Base-by-base conservation (phyloP, 441 rosid species). In the Adansonia grandidieri region DNA sequence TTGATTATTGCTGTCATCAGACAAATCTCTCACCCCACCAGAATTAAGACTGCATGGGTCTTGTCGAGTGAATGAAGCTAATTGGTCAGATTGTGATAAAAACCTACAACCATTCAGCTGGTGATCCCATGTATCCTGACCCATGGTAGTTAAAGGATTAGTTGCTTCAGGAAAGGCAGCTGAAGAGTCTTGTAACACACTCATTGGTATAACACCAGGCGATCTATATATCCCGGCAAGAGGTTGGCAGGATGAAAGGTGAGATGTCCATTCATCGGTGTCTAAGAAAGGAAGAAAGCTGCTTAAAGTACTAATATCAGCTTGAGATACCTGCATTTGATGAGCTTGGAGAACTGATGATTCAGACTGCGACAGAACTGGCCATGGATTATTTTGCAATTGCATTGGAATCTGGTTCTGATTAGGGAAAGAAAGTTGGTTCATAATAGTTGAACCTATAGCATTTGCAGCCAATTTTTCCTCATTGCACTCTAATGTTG, bases 81-180 rank as follows among this genome's bases (percentile, higher is more conserved):
- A 83, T 64, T 89, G 95, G 80, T 84, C 89, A 4, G 80, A 77
- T 69, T 86, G 88, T 62, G 89, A 79, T 57, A 81, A 73, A 77
- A 84, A 84, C 81, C 88, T 89, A 13, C 84, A 77, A 80, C 88
- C 86, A 77, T 77, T 89, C 69, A 87, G 79, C 77, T 87, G 95
- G 67, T 82, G 91, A 82, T 94, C 96, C 99, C 97, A 96, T 77
- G 88, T 65, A 58, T 93, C 94, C 40, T 88, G 94, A 84, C 83
- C 87, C 58, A 84, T 63, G 6, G 81, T 54, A 77, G 92, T 86
- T 40, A 88, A 40, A 17, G 91, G 87, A 73, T 87, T 90, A 24
- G 85, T 83, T 47, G 87, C 82, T 69, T 92, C 92, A 0, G 90
- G 78, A 61, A 87, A 82, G 22, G 83, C 61, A 20, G 86, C 73